Evolutionary conservation across 2,329 filamentous ascomycete genomes (phyloP).

Genomic region (Zarea fungicola): DNA sequence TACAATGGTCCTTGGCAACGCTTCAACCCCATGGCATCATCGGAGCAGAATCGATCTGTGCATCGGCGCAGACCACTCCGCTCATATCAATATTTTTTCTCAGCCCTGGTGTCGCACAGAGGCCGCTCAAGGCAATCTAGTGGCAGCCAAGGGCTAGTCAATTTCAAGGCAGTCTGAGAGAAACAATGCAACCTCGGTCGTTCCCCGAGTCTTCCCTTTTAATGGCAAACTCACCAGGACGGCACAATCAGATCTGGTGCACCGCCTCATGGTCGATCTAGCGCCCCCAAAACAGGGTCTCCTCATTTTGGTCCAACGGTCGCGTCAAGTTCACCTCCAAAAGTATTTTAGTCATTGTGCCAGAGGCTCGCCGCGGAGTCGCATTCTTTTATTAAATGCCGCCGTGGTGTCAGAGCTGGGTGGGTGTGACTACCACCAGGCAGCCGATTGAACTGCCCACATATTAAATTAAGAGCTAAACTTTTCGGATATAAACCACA

Average conservation of each 20-base stretch:
- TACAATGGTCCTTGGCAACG: too few relatives aligned
- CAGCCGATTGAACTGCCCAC: too few relatives aligned
- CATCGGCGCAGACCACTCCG: constrained; percentile 7
- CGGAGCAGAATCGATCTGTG: constrained; percentile 9
- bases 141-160: constrained; percentile 3
- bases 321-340: too few relatives aligned
- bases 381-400: too few relatives aligned
- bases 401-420: too few relatives aligned
- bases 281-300: constrained; percentile 6
- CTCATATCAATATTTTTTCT: background rate
- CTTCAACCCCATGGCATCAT: constrained; percentile 8
- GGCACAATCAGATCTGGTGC: constrained; percentile 9
- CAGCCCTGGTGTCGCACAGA: constrained; percentile 7
- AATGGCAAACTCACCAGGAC: background rate
- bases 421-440: too few relatives aligned
- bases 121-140: constrained; percentile 8
- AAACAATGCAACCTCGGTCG: constrained; percentile 9
- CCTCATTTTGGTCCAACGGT: background rate
- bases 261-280: constrained; percentile 10
- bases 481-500: too few relatives aligned
- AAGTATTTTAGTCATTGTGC: too few relatives aligned
- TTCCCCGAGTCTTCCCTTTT: constrained; percentile 6
- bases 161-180: background rate
- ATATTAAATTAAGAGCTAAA: too few relatives aligned
- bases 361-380: too few relatives aligned